Conservation (phyloP, 1,139 yeast species). For the Magnusiomyces paraingens region DNA sequence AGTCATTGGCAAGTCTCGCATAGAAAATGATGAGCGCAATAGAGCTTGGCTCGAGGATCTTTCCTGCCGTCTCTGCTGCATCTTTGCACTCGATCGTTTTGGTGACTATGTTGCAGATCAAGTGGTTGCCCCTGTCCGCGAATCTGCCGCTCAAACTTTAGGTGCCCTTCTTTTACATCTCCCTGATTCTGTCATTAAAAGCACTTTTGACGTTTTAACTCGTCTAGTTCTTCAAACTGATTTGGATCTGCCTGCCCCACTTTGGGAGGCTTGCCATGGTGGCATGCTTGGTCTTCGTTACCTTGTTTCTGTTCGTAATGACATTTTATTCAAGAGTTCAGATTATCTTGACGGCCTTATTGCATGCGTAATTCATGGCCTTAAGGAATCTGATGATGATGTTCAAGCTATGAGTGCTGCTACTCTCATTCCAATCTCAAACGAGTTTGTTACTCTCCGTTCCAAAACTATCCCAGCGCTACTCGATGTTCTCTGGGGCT, state of each 20-base stretch:
- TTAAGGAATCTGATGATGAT: slow-evolving; percentile 83
- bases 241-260: slow-evolving; percentile 38
- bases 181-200: slow-evolving; percentile 45
- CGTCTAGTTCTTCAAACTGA: slow-evolving; percentile 65
- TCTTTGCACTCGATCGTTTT: slow-evolving; percentile 89
- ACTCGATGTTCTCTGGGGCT: slow-evolving; percentile 79
- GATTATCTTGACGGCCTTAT: slow-evolving; percentile 62
- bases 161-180: slow-evolving; percentile 82
- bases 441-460: slow-evolving; percentile 67
- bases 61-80: slow-evolving; percentile 75
- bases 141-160: slow-evolving; percentile 89
- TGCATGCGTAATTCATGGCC: slow-evolving; percentile 79
- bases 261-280: slow-evolving; percentile 99
- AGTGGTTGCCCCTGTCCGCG: slow-evolving; percentile 97
- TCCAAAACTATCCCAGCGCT: slow-evolving; percentile 56
- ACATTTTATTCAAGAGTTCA: slow-evolving; percentile 50
- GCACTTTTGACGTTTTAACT: slow-evolving; percentile 61
- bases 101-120: slow-evolving; percentile 98
- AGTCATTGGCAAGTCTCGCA: slow-evolving; percentile 52
- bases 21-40: slow-evolving; percentile 63
- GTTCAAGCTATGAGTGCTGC: slow-evolving; percentile 97
- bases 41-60: slow-evolving; percentile 75
- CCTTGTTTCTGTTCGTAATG: slow-evolving; percentile 84
- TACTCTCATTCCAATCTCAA: slow-evolving; percentile 82
- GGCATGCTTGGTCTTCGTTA: slow-evolving; percentile 93